Percentiles rank a stretch among this genome's conserved stretches.
Evolutionary conservation across 495 filamentous ascomycete species (phyloP).

Genomic region (Penicillium cataractarum): DNA sequence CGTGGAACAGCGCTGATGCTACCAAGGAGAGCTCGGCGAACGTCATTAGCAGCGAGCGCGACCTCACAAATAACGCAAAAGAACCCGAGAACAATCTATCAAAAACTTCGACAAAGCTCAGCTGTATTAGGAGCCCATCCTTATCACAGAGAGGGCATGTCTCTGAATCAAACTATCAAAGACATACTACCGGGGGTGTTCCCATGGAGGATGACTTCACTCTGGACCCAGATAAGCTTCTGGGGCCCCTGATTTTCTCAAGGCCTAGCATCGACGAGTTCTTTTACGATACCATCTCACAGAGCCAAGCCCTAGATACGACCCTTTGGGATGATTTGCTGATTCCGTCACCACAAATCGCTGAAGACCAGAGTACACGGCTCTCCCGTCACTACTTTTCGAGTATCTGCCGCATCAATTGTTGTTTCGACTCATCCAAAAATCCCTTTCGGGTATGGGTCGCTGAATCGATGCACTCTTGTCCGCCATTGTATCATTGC

Average conservation of each 20-base stretch:
- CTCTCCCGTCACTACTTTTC: not conserved
- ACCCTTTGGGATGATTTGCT: not conserved
- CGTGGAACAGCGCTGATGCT: not conserved
- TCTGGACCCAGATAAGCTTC: not conserved
- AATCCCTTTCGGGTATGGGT: conserved; percentile 1
- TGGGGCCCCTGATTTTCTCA: not conserved
- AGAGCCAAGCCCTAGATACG: not conserved
- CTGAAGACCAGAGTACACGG: not conserved
- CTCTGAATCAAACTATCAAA: not conserved
- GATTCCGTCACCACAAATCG: not conserved
- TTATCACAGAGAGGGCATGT: not conserved
- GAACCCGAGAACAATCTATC: not conserved
- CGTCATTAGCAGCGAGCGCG: not conserved
- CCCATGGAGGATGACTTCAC: not conserved
- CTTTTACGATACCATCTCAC: not conserved
- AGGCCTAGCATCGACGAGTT: not conserved
- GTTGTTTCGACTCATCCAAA: not conserved
- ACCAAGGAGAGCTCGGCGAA: not conserved
- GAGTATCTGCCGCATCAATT: not conserved
- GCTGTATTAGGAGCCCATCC: not conserved
- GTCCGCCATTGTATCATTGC: not conserved
- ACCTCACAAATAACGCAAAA: not conserved
- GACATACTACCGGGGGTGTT: no score
- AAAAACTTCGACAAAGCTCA: not conserved
- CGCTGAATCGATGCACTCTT: not conserved